These are phyloP conservation scores for Cladophialophora chaetospira DNA, from an alignment of 2,329 filamentous ascomycete genomes.

Conservation along the genomic window DNA sequence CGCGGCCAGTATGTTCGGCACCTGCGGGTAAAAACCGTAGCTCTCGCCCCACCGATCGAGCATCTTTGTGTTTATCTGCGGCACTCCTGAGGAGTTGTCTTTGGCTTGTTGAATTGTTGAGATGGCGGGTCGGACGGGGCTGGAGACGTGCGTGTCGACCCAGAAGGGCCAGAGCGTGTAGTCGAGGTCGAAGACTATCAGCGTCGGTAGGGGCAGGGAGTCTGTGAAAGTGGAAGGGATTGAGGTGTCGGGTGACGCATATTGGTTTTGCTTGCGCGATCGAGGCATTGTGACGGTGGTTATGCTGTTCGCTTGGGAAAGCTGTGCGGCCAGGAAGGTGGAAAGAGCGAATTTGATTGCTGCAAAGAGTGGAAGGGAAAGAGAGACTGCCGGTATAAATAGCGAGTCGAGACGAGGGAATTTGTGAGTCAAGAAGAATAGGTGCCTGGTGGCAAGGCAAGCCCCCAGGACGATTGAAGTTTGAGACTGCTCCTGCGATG, in stretches of 20 bases:
- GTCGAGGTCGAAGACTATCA: conserved; percentile 93
- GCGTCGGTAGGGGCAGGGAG: conserved; percentile 71
- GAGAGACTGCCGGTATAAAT: background rate
- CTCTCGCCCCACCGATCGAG: conserved; percentile 59
- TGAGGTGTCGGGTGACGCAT: conserved; percentile 11
- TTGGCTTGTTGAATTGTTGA: background rate
- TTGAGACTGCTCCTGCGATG: background rate
- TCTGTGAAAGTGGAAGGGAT: conserved; percentile 58
- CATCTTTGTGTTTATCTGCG: conserved; percentile 22
- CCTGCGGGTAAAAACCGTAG: conserved; percentile 71
- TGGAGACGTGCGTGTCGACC: conserved; percentile 88
- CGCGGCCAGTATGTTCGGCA: conserved; percentile 67
- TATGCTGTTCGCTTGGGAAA: background rate
- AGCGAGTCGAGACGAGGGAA: background rate
- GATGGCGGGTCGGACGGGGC: conserved; percentile 64
- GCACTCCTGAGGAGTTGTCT: conserved; percentile 44
- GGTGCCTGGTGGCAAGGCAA: background rate
- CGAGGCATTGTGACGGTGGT: conserved; percentile 7
- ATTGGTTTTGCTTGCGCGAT: conserved; percentile 7
- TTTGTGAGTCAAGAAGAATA: background rate
- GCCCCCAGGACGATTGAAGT: background rate
- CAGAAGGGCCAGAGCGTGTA: conserved; percentile 99
- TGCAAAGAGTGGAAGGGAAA: background rate
- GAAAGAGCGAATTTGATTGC: background rate
- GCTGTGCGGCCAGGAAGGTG: background rate